Percentiles rank a stretch among this genome's conserved stretches.
phyloP scores from a whole-genome alignment of 768 basidiomycete species.

The Tricholoma flavovirens region DNA sequence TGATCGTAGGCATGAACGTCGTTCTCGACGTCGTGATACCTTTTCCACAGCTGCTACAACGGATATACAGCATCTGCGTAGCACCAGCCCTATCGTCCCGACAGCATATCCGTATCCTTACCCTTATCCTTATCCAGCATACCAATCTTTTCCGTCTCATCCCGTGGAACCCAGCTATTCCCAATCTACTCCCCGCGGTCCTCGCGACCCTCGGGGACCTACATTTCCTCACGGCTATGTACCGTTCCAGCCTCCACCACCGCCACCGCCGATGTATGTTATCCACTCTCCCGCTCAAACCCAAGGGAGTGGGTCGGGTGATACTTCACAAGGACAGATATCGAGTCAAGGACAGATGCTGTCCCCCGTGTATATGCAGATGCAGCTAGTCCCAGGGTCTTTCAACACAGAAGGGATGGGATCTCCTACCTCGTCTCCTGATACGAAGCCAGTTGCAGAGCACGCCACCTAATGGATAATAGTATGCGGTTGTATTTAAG shows the following conservation, averaged over 20 bases:
- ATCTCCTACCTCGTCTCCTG: neutral
- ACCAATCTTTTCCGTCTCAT: constrained; percentile 8
- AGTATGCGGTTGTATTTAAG: neutral
- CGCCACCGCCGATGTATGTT: too few species aligned
- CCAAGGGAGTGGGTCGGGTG: neutral
- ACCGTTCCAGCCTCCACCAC: too few species aligned
- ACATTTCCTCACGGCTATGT: too few species aligned
- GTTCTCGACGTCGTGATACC: constrained; percentile 11
- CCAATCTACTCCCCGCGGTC: too few species aligned
- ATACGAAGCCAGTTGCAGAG: neutral
- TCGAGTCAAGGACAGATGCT: too few species aligned
- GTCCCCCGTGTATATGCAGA: too few species aligned
- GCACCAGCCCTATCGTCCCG: constrained; percentile 20
- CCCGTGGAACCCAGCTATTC: constrained; percentile 6
- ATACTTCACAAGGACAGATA: neutral
- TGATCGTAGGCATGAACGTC: constrained; percentile 9
- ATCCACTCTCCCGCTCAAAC: constrained; percentile 13
- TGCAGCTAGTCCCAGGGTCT: constrained; percentile 12
- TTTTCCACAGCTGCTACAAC: constrained; percentile 5
- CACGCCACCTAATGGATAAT: neutral
- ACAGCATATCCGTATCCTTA: constrained; percentile 30
- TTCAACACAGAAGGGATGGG: constrained; percentile 3
- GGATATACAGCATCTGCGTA: constrained; percentile 6
- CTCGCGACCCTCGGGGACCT: too few species aligned
- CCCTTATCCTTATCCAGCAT: constrained; percentile 21